Percentiles rank a stretch among this genome's conserved stretches.
Evolutionary conservation across 352 stramenopile species (phyloP).

Genomic region (Pythium guiyangense): DNA sequence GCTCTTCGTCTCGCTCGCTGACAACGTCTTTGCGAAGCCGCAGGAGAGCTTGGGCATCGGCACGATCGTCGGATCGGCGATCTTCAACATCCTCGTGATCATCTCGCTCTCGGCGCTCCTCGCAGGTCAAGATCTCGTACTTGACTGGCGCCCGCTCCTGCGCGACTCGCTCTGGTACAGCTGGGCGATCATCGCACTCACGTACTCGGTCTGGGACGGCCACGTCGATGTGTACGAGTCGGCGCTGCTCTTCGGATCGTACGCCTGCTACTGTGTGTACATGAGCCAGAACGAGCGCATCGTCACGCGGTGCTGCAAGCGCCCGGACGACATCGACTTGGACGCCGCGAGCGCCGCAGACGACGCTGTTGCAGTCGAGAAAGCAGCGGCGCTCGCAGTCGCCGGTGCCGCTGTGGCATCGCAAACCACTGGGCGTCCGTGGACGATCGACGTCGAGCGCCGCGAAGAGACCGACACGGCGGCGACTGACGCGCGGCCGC

Average conservation of each 20-base stretch:
- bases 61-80: slow-evolving; percentile 84
- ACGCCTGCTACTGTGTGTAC: slow-evolving; percentile 68
- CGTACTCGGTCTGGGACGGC: slow-evolving; percentile 57
- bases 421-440: slow-evolving; percentile 8
- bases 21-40: slow-evolving; percentile 75
- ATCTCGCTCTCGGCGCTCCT: slow-evolving; percentile 75
- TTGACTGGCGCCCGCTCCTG: slow-evolving; percentile 77
- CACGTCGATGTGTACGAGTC: slow-evolving; percentile 57
- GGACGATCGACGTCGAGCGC: slow-evolving; percentile 33
- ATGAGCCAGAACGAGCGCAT: slow-evolving; percentile 67
- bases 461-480: background rate
- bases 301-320: slow-evolving; percentile 52
- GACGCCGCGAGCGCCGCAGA: slow-evolving; percentile 4
- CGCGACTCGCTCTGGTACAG: slow-evolving; percentile 82
- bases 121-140: slow-evolving; percentile 45
- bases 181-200: slow-evolving; percentile 49
- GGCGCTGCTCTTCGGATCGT: slow-evolving; percentile 57
- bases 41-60: slow-evolving; percentile 62
- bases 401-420: background rate
- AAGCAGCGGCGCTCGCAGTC: background rate
- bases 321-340: slow-evolving; percentile 19
- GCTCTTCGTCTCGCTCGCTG: slow-evolving; percentile 70
- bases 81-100: slow-evolving; percentile 88
- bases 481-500: background rate
- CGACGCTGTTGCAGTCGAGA: slow-evolving; percentile 6